Base-by-base conservation (phyloP, 1,139 yeast species). In the Debaryomycetaceae sp. region DNA sequence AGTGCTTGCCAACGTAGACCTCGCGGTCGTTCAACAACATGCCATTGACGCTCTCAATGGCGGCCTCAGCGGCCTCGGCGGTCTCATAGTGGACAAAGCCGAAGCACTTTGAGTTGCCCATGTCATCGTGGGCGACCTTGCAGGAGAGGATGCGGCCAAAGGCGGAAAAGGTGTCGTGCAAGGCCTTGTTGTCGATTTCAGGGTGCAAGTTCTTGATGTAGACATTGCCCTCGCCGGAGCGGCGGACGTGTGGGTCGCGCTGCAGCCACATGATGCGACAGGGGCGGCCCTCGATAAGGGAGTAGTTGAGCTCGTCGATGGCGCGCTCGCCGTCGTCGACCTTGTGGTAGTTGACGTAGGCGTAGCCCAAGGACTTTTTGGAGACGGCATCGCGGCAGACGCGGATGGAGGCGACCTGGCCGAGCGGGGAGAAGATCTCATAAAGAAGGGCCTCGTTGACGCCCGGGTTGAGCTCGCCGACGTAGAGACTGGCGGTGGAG, bases 221-320 rank as follows among this genome's bases (percentile, higher is more conserved):
- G 45, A 92, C 80, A 74, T 90, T 90, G 53, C 96, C 96, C 43
- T 85, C 82, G 58, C 97, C 97, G 54, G 81, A 80, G 73, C 83
- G 85, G 73, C 98, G 83, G 50, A 79, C 62, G 41, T 95, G 75
- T 41, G 98, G 98, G 60, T 90, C 97, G 68, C 98, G 85, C 72
- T 92, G 98, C 44, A 97, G 86, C 96, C 97, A 87, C 98, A 92
- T 92, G 68, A 90, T 90, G 66, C 99, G 87, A 68, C 97, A 86
- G 50, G 96, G 90, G 55, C 82, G 86, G 53, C 96, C 97, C 64
- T 87, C 90, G 64, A 90, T 77, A 51, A 77, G 77, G 38, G 86
- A 65, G 69, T 90, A 90, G 82, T 90, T 92, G 64, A 92, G 75
- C 62, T 86, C 93, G 55, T 86, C 95, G 58, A 90, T 71, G 42